Conservation (phyloP, 73 alveolate species). For the Paramecium biaurelia region DNA sequence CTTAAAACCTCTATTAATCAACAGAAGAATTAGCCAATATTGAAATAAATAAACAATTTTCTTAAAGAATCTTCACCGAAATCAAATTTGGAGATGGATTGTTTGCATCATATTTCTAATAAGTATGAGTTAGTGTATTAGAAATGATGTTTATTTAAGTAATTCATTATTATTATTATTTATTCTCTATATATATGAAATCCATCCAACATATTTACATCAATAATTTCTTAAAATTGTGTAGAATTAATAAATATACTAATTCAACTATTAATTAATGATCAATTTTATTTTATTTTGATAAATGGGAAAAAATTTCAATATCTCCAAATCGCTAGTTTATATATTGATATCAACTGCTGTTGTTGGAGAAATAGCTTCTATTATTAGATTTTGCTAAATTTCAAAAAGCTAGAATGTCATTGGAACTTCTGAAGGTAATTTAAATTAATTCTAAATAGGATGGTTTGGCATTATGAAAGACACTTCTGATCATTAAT, state of each 20-base stretch:
- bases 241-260: neutral
- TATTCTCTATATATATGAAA: neutral
- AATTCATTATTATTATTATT: neutral
- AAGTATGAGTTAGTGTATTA: neutral
- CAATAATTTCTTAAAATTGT: neutral
- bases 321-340: neutral
- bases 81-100: neutral
- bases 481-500: conserved; percentile 32
- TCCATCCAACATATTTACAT: neutral
- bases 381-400: neutral
- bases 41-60: neutral
- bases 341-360: neutral
- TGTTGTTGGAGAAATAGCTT: conserved; percentile 4
- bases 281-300: neutral
- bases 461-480: conserved; percentile 27
- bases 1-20: neutral
- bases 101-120: conserved; percentile 1
- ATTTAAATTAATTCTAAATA: neutral
- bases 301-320: neutral
- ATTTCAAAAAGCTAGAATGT: conserved; percentile 16
- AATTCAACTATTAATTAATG: neutral
- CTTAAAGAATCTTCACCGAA: neutral
- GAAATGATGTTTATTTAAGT: neutral
- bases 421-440: neutral
- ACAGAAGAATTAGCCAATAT: neutral